Percentiles rank a stretch among this genome's conserved stretches.
Evolutionary conservation across 192 early-diverging fungal species (phyloP).

Genomic region (Chytriomyces hyalinus): DNA sequence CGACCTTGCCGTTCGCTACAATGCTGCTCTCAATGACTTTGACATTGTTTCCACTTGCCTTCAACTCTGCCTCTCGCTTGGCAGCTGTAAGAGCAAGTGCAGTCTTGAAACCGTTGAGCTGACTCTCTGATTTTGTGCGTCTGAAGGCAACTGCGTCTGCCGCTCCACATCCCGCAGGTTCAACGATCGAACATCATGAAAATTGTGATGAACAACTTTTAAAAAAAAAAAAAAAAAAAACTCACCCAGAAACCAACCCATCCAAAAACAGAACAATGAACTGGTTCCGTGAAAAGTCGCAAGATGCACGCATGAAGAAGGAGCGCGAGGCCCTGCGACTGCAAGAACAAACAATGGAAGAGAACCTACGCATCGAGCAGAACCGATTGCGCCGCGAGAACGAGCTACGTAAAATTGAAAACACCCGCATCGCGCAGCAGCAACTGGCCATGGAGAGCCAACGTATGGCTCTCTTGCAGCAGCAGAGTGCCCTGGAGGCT

Average conservation of each 20-base stretch:
- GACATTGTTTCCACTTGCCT: not conserved
- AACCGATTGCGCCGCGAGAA: not conserved
- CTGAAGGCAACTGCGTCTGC: not conserved
- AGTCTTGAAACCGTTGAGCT: not conserved
- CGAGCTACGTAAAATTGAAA: not conserved
- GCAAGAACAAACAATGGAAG: not conserved
- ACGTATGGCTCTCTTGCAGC: not conserved
- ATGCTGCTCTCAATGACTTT: not conserved
- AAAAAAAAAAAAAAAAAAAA: too few species aligned
- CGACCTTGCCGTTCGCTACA: not conserved
- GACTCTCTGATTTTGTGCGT: too few species aligned
- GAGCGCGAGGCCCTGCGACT: not conserved
- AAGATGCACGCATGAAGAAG: not conserved
- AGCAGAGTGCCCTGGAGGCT: not conserved
- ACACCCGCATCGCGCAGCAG: not conserved
- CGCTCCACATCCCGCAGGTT: not conserved
- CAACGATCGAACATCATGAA: not conserved
- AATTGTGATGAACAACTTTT: too few species aligned
- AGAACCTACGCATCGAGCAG: not conserved
- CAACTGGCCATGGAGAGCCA: not conserved
- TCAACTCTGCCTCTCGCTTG: not conserved
- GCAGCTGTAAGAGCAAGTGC: not conserved
- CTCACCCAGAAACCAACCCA: too few species aligned
- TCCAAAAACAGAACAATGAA: not conserved
- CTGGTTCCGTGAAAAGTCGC: not conserved